Evolutionary conservation across 129 eudicot species (phyloP).

Genomic region (Flaveria ramosissima): DNA sequence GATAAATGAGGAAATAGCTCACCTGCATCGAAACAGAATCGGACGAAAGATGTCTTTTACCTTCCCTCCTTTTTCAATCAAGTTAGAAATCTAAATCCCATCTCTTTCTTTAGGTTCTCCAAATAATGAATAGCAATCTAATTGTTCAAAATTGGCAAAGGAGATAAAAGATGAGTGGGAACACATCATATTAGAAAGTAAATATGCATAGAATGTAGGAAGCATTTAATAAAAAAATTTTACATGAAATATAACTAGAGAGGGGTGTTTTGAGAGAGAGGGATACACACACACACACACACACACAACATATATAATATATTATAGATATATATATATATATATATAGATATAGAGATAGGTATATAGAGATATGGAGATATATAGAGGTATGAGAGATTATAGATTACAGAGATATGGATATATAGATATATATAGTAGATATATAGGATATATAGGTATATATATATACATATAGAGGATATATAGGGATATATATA

Average conservation of each 20-base stretch:
- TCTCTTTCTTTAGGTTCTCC: constrained; percentile 65
- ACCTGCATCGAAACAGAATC: constrained; percentile 87
- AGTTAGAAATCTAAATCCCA: constrained; percentile 61
- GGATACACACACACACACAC: too few relatives aligned
- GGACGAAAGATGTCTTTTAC: constrained; percentile 50
- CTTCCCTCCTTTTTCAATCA: constrained; percentile 67
- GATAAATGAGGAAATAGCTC: constrained; percentile 27
- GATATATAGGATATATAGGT: too few relatives aligned
- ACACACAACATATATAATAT: too few relatives aligned
- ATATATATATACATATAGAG: too few relatives aligned
- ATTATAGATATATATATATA: too few relatives aligned
- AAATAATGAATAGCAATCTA: constrained; percentile 58
- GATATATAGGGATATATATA: too few relatives aligned
- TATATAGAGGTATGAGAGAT: too few relatives aligned
- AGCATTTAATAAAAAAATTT: constrained; percentile 1
- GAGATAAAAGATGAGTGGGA: not conserved
- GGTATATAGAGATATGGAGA: too few relatives aligned
- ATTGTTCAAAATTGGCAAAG: constrained; percentile 21
- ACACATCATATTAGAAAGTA: not conserved
- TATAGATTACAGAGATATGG: too few relatives aligned
- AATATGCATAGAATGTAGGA: constrained; percentile 3
- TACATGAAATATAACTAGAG: not conserved
- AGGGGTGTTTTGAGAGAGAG: not conserved
- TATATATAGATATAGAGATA: too few relatives aligned
- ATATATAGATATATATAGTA: too few relatives aligned